Base-by-base conservation (phyloP, 2,329 filamentous ascomycete species). In the Ophiocordyceps polyrhachis-furcata region DNA sequence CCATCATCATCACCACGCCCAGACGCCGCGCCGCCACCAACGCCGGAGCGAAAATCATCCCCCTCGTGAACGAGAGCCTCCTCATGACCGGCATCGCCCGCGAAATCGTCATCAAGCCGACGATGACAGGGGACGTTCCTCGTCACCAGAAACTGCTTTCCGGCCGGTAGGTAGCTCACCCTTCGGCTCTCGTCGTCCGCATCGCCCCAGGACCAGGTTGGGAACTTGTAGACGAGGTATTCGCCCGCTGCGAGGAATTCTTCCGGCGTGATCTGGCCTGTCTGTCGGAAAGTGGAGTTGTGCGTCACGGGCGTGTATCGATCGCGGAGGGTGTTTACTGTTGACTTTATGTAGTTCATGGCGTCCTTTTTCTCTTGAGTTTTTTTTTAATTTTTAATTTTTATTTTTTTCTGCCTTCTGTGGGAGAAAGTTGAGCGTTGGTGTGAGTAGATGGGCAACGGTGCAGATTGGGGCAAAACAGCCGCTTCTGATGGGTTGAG, bases 171-270 rank as follows among this genome's bases (percentile, higher is more conserved):
- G 58, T 93, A 84, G 51, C 70, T 68, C 45, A 84, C 83, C 50
- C 87, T 81, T 61, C 86, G 84, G 49, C 76, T 73, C 1, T 80
- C 75, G n/a, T 79, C 77, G 45, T 89, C 83, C 52, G 89, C 88
- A 55, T 91, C 85, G 51, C 83, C 79, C 91, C 91, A 98, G 43
- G 85, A 83, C 91, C 91, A 98, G 47, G 89, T 93, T 9, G 89
- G 91, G 66, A 98, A 98, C 69, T 95, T 96, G 78, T 93, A 94
- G 57, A 94, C 88, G 35, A 98, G 79, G 62, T 96, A 98, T 68
- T 98, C 91, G 55, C 91, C 91, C 4, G 91, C 91, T 4, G 83
- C 81, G 43, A 95, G 73, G 63, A 98, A 98, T 71, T 98, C 91
- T 58, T 95, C 89, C 17, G 89, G 89, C 0, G 89, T 96, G 64